Evolutionary conservation across 2,329 filamentous ascomycete species (phyloP), one percentile per base, ranked within the genome.

Genomic region (Fusarium phyllophilum): DNA sequence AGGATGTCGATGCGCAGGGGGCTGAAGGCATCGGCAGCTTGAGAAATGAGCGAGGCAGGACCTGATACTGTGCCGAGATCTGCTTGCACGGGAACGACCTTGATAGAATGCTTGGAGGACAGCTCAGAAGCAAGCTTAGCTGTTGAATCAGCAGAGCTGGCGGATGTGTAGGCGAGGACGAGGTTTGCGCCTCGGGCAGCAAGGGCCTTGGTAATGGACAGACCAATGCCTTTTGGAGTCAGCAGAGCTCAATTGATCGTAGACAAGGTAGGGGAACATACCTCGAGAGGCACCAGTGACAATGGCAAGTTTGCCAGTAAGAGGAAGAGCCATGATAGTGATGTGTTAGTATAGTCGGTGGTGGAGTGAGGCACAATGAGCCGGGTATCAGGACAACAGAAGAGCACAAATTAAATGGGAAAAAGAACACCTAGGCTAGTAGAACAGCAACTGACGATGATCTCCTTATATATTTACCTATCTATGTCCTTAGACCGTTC

Each of bases 261-360:
- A 29, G 26, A 49, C n/a, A 68, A 31, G 31, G 29, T 42, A 54
- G 62, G 77, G 4, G 12, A 20, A 17, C 36, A 70, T 86, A 94
- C 93, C 93, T 86, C 94, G 86, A 66, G 93, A 94, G 68, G 91
- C 92, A 64, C 94, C 94, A 3, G 94, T 96, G 52, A 96, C 87
- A 74, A 97, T 91, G 60, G 89, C 94, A 58, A 95, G 86, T 82
- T 95, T 95, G 75, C 93, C 93, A 79, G 94, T 90, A n/a, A 92
- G 85, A 55, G 82, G 78, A 39, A 75, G 83, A 73, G 83, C 72
- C 83, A 85, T 85, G 68, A 54, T 60, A 17, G 29, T 42, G 62
- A 54, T 70, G 26, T 33, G 59, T 56, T 42, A 24, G 54, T 58
- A 14, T 42, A 33, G 38, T 58, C n/a, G 10, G 45, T 52, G 34